A percentile compares a stretch with the other conserved stretches of the same genome.
Evolutionary conservation across 2,329 filamentous ascomycete genomes (phyloP).

Genomic region (Xylaria hypoxylon): DNA sequence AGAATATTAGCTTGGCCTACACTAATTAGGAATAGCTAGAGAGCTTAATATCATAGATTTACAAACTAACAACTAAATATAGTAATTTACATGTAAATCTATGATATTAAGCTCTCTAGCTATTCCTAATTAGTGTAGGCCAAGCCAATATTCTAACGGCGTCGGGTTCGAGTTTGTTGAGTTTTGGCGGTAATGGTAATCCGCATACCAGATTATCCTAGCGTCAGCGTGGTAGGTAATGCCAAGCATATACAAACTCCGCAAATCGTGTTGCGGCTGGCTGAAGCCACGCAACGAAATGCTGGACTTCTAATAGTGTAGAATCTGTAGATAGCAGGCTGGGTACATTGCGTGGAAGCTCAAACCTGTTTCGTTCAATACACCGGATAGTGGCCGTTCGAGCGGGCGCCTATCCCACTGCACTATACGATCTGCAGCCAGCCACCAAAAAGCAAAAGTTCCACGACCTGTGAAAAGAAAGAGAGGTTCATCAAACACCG

Average conservation of each 20-base stretch:
- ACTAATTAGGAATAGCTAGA: no score
- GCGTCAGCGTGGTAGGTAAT: no score
- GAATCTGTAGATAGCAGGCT: background rate
- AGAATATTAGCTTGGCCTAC: no score
- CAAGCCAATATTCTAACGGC: no score
- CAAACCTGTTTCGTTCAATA: background rate
- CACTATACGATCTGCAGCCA: conserved; percentile 4
- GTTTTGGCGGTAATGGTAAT: conserved; percentile 12
- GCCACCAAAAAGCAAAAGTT: background rate
- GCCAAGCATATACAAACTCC: conserved; percentile 21
- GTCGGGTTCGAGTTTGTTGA: no score
- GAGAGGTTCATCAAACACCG: background rate
- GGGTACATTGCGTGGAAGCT: background rate
- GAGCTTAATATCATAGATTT: no score
- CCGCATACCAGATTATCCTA: conserved; percentile 10
- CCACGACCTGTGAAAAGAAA: conserved; percentile 1
- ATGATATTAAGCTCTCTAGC: no score
- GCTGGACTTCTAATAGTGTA: no score
- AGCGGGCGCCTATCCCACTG: conserved; percentile 10
- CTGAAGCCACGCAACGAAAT: conserved; percentile 16
- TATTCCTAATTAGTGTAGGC: no score
- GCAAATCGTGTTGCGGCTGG: conserved; percentile 17
- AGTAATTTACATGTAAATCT: no score
- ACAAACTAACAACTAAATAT: no score
- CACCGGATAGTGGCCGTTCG: background rate